A percentile compares a stretch with the other conserved stretches of the same genome.
These are phyloP conservation scores for Taiozyma sp. DNA, from an alignment of 1,139 yeast species.

Conservation along the genomic window DNA sequence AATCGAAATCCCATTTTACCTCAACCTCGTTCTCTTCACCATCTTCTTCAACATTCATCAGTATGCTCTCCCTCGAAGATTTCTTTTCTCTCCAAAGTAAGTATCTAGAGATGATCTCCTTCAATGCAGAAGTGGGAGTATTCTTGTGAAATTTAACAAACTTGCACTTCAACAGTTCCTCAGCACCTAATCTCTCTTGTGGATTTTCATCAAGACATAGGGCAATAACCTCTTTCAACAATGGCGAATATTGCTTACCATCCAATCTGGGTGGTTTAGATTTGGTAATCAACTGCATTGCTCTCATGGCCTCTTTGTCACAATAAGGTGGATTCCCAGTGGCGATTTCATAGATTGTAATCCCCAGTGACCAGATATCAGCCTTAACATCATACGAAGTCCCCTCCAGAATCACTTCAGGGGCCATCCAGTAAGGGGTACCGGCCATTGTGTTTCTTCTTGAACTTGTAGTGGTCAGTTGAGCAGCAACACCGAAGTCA, in stretches of 20 bases:
- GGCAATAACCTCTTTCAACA: conserved; percentile 84
- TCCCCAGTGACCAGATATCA: conserved; percentile 92
- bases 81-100: conserved; percentile 70
- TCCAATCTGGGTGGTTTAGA: conserved; percentile 93
- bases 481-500: conserved; percentile 98
- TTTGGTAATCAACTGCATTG: conserved; percentile 89
- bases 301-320: conserved; percentile 91
- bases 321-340: conserved; percentile 98
- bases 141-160: conserved; percentile 60
- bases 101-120: conserved; percentile 78
- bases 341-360: conserved; percentile 89
- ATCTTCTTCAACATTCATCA: conserved; percentile 28
- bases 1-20: conserved; percentile 86
- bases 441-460: conserved; percentile 97
- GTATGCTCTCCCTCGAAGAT: conserved; percentile 42
- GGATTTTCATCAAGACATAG: conserved; percentile 92
- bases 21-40: conserved; percentile 37
- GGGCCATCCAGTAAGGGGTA: conserved; percentile 99
- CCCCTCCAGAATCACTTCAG: conserved; percentile 95
- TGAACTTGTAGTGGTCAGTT: conserved; percentile 66
- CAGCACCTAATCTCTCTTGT: conserved; percentile 81
- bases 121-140: conserved; percentile 53
- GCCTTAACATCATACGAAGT: conserved; percentile 79
- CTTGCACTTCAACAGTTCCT: conserved; percentile 69
- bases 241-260: conserved; percentile 74